Evolutionary conservation across 257 asterid species (phyloP).

Genomic region (Solanum lycopersicoides): DNA sequence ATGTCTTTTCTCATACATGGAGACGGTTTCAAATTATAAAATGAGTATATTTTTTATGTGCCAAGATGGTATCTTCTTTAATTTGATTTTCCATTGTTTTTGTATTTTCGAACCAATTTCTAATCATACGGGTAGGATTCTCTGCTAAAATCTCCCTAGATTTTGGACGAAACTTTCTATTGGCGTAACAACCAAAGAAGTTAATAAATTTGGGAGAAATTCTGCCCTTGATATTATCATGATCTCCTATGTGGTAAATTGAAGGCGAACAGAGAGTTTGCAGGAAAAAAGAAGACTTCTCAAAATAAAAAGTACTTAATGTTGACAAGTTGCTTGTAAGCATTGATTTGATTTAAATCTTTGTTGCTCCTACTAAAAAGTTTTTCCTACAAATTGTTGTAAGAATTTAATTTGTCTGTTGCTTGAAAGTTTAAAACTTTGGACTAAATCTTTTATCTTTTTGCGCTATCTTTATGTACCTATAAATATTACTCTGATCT

Average conservation of each 20-base stretch:
- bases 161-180: too few relatives aligned
- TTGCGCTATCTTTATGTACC: neutral
- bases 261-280: neutral
- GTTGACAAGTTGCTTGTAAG: neutral
- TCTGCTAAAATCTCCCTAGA: too few relatives aligned
- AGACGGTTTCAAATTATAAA: too few relatives aligned
- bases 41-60: too few relatives aligned
- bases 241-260: too few relatives aligned
- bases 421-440: neutral
- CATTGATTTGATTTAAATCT: too few relatives aligned
- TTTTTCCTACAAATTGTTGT: neutral
- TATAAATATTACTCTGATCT: too few relatives aligned
- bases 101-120: too few relatives aligned
- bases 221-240: neutral
- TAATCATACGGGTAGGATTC: too few relatives aligned
- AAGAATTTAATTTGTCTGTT: too few relatives aligned
- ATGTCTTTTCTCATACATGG: too few relatives aligned
- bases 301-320: neutral
- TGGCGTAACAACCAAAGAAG: too few relatives aligned
- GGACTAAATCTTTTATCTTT: neutral
- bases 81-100: neutral
- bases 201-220: neutral
- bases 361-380: neutral
- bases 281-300: neutral
- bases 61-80: neutral